Evolutionary conservation across 371 early-diverging fungal genomes (phyloP).

Genomic region (Mortierella sp.): DNA sequence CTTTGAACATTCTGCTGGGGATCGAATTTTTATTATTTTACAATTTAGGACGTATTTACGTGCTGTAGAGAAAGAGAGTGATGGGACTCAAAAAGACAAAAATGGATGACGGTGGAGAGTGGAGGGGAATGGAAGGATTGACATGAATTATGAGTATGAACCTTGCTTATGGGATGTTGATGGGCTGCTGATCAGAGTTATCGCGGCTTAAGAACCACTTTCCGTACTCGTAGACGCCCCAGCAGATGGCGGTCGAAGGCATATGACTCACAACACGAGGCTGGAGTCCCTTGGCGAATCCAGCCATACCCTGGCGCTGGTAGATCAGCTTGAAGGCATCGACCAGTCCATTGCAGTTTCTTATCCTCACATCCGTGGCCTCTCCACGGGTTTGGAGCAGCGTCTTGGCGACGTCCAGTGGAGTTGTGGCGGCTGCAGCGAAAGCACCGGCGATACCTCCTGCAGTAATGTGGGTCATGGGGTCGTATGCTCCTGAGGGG

Average conservation of each 20-base stretch:
- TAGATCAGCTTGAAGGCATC: slow-evolving; percentile 84
- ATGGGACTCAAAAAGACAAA: neutral
- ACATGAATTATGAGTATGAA: neutral
- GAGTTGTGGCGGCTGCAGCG: slow-evolving; percentile 93
- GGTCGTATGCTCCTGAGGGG: slow-evolving; percentile 85
- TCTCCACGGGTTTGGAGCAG: slow-evolving; percentile 92
- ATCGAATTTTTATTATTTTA: neutral
- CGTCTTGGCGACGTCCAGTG: slow-evolving; percentile 95
- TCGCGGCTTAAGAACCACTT: slow-evolving; percentile 74
- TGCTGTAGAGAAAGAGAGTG: neutral
- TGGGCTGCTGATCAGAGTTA: slow-evolving; percentile 34
- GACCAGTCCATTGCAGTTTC: slow-evolving; percentile 76
- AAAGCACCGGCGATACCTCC: slow-evolving; percentile 94
- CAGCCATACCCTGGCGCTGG: slow-evolving; percentile 77
- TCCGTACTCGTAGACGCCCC: slow-evolving; percentile 93
- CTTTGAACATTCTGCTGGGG: neutral
- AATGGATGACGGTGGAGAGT: neutral
- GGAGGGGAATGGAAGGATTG: neutral
- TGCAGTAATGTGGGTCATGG: slow-evolving; percentile 85
- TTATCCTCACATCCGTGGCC: slow-evolving; percentile 75
- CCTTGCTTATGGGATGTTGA: slow-evolving; percentile 30
- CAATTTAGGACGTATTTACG: neutral
- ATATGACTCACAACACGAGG: slow-evolving; percentile 90
- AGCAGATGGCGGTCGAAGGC: slow-evolving; percentile 95
- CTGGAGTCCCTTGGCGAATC: slow-evolving; percentile 86